Evolutionary conservation across 2,329 filamentous ascomycete genomes (phyloP).

Genomic region (Venturia pyrina): DNA sequence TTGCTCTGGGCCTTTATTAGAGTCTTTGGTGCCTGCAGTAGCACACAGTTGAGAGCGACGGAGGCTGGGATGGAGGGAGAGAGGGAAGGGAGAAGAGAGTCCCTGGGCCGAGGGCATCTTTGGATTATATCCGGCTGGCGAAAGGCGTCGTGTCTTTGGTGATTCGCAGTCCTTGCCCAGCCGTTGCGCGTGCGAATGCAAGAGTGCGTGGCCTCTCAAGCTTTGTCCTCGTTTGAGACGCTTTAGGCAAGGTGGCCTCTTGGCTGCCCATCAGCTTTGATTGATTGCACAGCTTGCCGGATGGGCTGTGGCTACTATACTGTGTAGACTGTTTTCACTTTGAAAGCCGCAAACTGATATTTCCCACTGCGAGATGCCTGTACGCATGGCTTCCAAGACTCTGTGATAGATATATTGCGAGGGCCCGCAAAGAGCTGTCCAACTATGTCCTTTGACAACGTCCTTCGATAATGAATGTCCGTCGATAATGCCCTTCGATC

Average conservation of each 20-base stretch:
- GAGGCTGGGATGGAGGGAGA: background rate
- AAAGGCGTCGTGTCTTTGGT: conserved; percentile 1
- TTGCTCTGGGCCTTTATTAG: background rate
- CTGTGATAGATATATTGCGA: background rate
- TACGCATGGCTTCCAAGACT: background rate
- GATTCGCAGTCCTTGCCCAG: background rate
- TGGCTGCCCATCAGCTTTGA: background rate
- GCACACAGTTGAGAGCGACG: background rate
- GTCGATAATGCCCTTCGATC: too few species aligned
- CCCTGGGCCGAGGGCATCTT: background rate
- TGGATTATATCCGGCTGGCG: background rate
- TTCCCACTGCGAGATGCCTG: background rate
- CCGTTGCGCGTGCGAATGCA: background rate
- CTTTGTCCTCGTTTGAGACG: background rate
- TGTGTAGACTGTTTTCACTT: too few species aligned
- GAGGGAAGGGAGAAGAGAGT: background rate
- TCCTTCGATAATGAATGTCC: too few species aligned
- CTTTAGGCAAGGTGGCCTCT: background rate
- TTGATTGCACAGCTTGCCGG: background rate
- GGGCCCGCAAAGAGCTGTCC: background rate
- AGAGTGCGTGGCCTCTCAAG: background rate
- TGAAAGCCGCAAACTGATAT: background rate
- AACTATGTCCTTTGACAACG: too few species aligned
- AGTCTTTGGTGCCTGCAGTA: background rate
- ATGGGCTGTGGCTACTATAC: background rate